Conservation (phyloP, 306 rosid genomes). For the Prinsepia uniflora region DNA sequence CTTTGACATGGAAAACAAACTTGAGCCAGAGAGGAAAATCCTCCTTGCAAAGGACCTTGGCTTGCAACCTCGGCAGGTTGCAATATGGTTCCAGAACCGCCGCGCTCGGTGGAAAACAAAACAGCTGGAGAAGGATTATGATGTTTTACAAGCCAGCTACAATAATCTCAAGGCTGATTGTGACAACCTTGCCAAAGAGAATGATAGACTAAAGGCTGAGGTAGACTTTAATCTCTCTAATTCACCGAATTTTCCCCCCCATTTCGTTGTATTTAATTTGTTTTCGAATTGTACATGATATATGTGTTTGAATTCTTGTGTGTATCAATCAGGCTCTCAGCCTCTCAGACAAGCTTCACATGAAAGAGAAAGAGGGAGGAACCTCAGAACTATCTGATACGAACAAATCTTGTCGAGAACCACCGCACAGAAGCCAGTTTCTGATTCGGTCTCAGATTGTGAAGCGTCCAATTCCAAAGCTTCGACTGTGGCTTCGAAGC, state of each 20-base stretch:
- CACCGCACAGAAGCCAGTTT: conserved; percentile 16
- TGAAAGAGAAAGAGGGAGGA: conserved; percentile 35
- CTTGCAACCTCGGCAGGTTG: conserved; percentile 92
- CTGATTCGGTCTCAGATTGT: conserved; percentile 41
- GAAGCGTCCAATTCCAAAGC: conserved; percentile 64
- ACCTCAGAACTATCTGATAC: conserved; percentile 31
- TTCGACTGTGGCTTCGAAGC: conserved; percentile 40
- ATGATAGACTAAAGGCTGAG: conserved; percentile 54
- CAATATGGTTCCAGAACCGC: conserved; percentile 96
- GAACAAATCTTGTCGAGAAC: conserved; percentile 31
- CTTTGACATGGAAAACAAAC: conserved; percentile 81
- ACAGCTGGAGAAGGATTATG: conserved; percentile 78
- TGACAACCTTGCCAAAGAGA: conserved; percentile 58
- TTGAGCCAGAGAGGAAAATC: conserved; percentile 71
- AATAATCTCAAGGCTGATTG: conserved; percentile 50
- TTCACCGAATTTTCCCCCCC: neutral
- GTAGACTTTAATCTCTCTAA: conserved; percentile 22
- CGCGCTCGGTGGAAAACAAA: conserved; percentile 82
- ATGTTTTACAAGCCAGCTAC: conserved; percentile 42
- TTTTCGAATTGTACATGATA: neutral
- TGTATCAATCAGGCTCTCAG: conserved; percentile 38
- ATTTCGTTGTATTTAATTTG: neutral
- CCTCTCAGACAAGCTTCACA: conserved; percentile 45
- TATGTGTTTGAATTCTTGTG: neutral
- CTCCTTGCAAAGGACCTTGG: conserved; percentile 72